Evolutionary conservation across 768 basidiomycete genomes (phyloP).

Genomic region (Tremella fuciformis): DNA sequence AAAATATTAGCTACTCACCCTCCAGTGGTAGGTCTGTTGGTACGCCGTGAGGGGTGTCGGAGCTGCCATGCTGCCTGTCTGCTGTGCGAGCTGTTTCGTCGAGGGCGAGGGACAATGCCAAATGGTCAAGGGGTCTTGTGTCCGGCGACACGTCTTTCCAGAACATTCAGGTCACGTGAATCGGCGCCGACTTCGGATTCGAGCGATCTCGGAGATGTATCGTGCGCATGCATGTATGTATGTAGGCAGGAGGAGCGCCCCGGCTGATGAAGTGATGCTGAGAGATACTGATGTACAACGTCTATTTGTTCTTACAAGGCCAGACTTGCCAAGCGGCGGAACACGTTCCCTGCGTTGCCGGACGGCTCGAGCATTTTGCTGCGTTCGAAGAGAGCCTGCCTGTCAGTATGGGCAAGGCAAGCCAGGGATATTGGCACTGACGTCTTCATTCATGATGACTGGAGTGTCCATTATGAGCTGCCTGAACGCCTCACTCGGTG

Average conservation of each 20-base stretch:
- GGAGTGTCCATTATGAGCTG: slow-evolving; percentile 39
- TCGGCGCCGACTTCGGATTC: no score
- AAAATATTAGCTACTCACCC: slow-evolving; percentile 24
- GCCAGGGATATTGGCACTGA: slow-evolving; percentile 21
- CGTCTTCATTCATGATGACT: slow-evolving; percentile 44
- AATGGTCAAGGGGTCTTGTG: no score
- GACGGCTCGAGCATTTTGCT: slow-evolving; percentile 31
- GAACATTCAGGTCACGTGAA: slow-evolving; percentile 13
- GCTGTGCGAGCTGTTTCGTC: no score
- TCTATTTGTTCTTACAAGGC: not conserved
- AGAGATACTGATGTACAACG: not conserved
- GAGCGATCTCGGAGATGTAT: no score
- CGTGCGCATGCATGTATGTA: no score
- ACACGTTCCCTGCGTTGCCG: slow-evolving; percentile 2
- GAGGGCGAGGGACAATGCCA: no score
- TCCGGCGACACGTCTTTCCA: slow-evolving; percentile 10
- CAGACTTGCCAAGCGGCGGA: slow-evolving; percentile 3
- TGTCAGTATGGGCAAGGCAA: not conserved
- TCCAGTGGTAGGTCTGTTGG: slow-evolving; percentile 48
- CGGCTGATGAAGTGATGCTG: not conserved
- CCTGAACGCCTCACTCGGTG: slow-evolving; percentile 25
- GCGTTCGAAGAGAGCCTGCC: slow-evolving; percentile 33
- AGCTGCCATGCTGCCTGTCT: slow-evolving; percentile 24
- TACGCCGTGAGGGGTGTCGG: slow-evolving; percentile 44
- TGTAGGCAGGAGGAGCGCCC: not conserved